Conservation (phyloP, 495 filamentous ascomycete genomes). For the Tuber magnatum region DNA sequence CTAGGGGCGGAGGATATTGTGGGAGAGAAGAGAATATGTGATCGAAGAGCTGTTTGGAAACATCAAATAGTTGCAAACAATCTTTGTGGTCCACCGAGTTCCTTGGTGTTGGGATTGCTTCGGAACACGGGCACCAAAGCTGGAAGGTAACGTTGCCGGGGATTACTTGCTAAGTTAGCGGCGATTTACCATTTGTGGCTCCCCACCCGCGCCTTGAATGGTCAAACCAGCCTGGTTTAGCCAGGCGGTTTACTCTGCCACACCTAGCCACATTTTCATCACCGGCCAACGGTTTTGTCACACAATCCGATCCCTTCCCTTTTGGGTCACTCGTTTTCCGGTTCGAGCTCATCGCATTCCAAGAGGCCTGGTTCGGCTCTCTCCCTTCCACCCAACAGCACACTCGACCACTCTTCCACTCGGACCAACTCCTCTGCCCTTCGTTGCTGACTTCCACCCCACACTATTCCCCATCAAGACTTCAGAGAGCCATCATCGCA, state of each 20-base stretch:
- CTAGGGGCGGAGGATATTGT: slow-evolving; percentile 12
- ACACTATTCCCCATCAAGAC: neutral
- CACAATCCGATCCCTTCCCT: neutral
- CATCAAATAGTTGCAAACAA: neutral
- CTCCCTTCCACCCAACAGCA: neutral
- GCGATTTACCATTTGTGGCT: neutral
- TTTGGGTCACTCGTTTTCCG: neutral
- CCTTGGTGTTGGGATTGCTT: neutral
- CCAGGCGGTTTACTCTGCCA: neutral
- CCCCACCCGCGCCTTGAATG: neutral
- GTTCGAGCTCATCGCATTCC: neutral
- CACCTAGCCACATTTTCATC: neutral
- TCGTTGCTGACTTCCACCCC: slow-evolving; percentile 10
- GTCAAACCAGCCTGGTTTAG: no score
- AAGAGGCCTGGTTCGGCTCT: neutral
- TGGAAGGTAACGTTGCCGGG: neutral
- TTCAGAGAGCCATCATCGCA: neutral
- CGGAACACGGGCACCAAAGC: neutral
- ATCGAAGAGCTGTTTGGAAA: neutral
- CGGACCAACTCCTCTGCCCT: slow-evolving; percentile 30
- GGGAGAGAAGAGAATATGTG: neutral
- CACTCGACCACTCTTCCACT: slow-evolving; percentile 15
- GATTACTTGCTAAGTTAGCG: neutral
- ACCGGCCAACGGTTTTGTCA: neutral
- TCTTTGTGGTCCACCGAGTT: neutral